Percentiles rank a stretch among this genome's conserved stretches.
Evolutionary conservation across 495 filamentous ascomycete species (phyloP).

Genomic region (Acidiella bohemica): DNA sequence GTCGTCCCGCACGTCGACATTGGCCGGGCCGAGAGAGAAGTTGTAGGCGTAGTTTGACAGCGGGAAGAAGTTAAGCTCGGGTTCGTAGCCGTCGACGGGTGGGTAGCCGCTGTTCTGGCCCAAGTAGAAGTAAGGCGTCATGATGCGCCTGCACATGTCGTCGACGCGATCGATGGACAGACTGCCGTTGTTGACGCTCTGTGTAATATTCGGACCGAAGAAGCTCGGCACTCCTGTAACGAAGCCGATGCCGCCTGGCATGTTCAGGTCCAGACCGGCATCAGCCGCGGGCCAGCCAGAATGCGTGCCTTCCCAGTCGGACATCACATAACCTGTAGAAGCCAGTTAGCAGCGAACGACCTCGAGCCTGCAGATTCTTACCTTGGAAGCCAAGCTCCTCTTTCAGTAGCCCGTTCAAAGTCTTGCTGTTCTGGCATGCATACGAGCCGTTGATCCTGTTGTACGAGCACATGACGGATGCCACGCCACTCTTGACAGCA

Average conservation of each 20-base stretch:
- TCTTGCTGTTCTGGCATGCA: slow-evolving; percentile 26
- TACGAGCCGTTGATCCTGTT: slow-evolving; percentile 29
- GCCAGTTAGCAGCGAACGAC: not conserved
- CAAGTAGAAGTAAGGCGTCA: slow-evolving; percentile 27
- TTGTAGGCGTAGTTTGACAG: slow-evolving; percentile 13
- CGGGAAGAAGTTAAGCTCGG: slow-evolving; percentile 11
- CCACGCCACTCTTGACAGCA: slow-evolving; percentile 22
- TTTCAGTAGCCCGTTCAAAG: slow-evolving; percentile 38
- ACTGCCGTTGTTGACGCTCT: slow-evolving; percentile 23
- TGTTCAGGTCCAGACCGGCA: slow-evolving; percentile 27
- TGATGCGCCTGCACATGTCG: slow-evolving; percentile 27
- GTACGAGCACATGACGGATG: slow-evolving; percentile 28
- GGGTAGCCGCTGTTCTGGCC: slow-evolving; percentile 20
- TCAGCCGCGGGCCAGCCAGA: slow-evolving; percentile 12
- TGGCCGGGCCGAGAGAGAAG: slow-evolving; percentile 16
- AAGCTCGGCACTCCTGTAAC: slow-evolving; percentile 9
- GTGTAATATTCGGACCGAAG: slow-evolving; percentile 25
- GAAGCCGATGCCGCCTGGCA: slow-evolving; percentile 25
- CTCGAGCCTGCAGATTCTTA: slow-evolving; percentile 15
- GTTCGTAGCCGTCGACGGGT: slow-evolving; percentile 12
- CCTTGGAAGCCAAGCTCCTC: slow-evolving; percentile 44
- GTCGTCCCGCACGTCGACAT: slow-evolving; percentile 38
- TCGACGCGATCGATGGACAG: slow-evolving; percentile 19
- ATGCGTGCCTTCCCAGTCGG: slow-evolving; percentile 24
- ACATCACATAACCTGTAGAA: slow-evolving; percentile 16